Evolutionary conservation across 2,329 filamentous ascomycete genomes (phyloP).

Genomic region (Metarhizium anisopliae): DNA sequence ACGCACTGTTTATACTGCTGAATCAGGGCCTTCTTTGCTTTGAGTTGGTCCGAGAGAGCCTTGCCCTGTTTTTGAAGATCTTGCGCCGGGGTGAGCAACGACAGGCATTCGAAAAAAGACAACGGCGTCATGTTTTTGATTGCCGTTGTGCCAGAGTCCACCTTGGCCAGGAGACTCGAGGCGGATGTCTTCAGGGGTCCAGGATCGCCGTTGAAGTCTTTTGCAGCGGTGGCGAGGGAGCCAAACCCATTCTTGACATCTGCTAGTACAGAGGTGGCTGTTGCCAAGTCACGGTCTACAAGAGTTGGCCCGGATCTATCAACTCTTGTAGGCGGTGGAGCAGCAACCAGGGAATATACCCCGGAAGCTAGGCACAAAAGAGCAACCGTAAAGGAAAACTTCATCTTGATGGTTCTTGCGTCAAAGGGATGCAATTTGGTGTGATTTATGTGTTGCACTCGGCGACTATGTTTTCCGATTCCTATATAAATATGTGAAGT

Average conservation of each 20-base stretch:
- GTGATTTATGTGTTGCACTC: no score
- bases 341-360: not conserved
- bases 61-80: conserved; percentile 6
- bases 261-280: conserved; percentile 8
- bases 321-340: not conserved
- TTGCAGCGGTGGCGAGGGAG: conserved; percentile 3
- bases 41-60: conserved; percentile 3
- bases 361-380: not conserved
- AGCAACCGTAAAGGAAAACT: not conserved
- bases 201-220: conserved; percentile 6
- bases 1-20: conserved; percentile 5
- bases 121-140: conserved; percentile 7
- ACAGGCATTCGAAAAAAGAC: conserved; percentile 5
- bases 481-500: no score
- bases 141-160: conserved; percentile 5
- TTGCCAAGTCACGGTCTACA: conserved; percentile 7
- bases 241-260: conserved; percentile 6
- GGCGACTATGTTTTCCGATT: no score
- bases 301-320: not conserved
- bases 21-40: conserved; percentile 2
- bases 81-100: conserved; percentile 4
- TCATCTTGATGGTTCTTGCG: not conserved
- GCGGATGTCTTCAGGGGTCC: conserved; percentile 3
- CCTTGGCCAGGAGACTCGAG: conserved; percentile 3
- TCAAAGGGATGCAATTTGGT: not conserved